Evolutionary conservation across 331 rosid species (phyloP).

Genomic region (Stylosanthes scabra): DNA sequence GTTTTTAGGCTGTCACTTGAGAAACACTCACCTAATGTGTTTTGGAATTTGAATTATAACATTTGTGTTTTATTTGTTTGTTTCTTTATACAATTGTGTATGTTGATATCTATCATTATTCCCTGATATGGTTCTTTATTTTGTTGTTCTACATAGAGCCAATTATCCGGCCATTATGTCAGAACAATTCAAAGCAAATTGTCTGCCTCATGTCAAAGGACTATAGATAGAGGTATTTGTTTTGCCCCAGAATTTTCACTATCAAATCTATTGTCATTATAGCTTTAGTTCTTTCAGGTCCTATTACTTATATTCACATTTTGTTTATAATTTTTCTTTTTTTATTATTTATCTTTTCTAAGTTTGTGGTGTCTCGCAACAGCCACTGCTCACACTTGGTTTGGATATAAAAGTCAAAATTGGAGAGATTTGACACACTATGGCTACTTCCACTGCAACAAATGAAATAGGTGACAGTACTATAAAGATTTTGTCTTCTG

Average conservation of each 20-base stretch:
- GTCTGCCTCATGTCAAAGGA: conserved; percentile 62
- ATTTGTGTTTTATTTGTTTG: background rate
- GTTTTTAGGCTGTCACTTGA: too few relatives aligned
- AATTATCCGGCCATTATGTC: conserved; percentile 50
- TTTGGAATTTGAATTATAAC: background rate
- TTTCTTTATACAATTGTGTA: background rate
- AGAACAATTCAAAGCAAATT: conserved; percentile 47
- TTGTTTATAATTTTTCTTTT: too few relatives aligned
- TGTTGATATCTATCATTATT: background rate
- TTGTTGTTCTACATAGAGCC: conserved; percentile 44
- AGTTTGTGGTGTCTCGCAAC: background rate
- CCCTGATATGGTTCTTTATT: conserved; percentile 23
- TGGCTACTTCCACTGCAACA: conserved; percentile 24
- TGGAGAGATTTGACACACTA: conserved; percentile 40
- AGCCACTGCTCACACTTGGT: conserved; percentile 30
- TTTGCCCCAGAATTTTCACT: conserved; percentile 16
- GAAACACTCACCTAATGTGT: background rate
- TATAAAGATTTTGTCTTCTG: conserved; percentile 42
- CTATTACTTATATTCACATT: background rate
- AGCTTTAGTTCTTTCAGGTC: conserved; percentile 3
- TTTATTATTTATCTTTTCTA: background rate
- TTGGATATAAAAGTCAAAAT: conserved; percentile 43
- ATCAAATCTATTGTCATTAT: background rate
- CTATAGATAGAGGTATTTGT: conserved; percentile 56
- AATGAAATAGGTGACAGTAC: conserved; percentile 47